Conservation (phyloP, 2,329 filamentous ascomycete species). For the Ambrosiella cleistominuta region DNA sequence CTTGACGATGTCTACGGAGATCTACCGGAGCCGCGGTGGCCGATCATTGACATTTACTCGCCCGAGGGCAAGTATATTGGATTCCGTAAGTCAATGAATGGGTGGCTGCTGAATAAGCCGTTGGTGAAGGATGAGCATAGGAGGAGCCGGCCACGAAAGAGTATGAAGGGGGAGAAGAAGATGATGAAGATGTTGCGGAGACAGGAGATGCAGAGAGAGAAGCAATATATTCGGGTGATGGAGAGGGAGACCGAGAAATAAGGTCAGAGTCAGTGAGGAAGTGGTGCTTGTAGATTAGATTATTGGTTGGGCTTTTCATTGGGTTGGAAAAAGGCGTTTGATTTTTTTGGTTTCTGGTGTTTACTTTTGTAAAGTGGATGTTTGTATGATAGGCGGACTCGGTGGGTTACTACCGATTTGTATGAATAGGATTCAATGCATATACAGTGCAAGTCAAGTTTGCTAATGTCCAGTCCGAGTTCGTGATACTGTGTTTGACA, state of each 20-base stretch:
- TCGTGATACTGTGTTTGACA: too few species aligned
- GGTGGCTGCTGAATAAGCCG: slow-evolving; percentile 46
- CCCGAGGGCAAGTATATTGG: slow-evolving; percentile 71
- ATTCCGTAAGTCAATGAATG: slow-evolving; percentile 49
- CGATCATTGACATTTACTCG: slow-evolving; percentile 66
- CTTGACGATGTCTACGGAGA: not conserved
- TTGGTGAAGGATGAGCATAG: slow-evolving; percentile 27
- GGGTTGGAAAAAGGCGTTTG: too few species aligned
- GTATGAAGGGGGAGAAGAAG: slow-evolving; percentile 49
- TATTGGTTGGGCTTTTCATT: not conserved
- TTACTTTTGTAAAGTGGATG: too few species aligned
- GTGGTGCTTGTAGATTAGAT: not conserved
- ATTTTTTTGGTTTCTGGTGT: too few species aligned
- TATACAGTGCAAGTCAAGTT: too few species aligned
- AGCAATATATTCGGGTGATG: not conserved
- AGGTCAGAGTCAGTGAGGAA: not conserved
- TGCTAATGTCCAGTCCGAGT: too few species aligned
- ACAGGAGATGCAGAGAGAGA: not conserved
- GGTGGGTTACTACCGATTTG: too few species aligned
- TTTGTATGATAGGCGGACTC: too few species aligned
- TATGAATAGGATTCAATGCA: too few species aligned
- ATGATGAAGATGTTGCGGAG: slow-evolving; percentile 24
- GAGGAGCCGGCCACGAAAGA: slow-evolving; percentile 42
- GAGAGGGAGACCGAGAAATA: not conserved
- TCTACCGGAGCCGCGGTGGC: slow-evolving; percentile 26